Base-by-base conservation (phyloP, 225 moss, liverwort and hornwort species). In the Climacium dendroides region DNA sequence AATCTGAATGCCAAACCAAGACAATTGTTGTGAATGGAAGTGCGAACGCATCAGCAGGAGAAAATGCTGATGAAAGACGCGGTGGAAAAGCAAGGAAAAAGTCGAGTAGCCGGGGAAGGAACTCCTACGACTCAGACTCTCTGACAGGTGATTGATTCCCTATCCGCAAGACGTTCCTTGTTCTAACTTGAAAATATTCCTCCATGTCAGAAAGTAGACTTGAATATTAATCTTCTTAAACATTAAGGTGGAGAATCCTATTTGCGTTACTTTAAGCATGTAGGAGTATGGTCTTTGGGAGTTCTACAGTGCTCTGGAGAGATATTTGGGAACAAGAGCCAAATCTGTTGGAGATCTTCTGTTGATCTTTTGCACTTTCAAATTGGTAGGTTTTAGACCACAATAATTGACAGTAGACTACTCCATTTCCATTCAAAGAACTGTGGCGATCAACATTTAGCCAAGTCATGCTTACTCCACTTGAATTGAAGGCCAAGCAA, bases 71-170 rank as follows among this genome's bases (percentile, higher is more conserved):
- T 76, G 76, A 89, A 50, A 84, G 84, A 54, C 81, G 86, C 24
- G 61, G 67, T 80, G 83, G 87, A 63, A 85, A 83, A 70, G 35
- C 83, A 73, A 88, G 85, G 80, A 89, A 81, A 79, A 88, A 91
- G 54, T 67, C 80, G 23, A 86, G 34, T 30, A 91, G 81, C 52
- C 88, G 85, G 80, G 83, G 81, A 86, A 87, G 83, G 48, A 87
- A 75, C 54, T 91, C 89, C 24, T 86, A 84, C 59, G 91, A 93
- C 77, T 89, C 88, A 7, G 91, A 93, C 78, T 80, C 87, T n/a
- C 79, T 90, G 28, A 39, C 88, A 91, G 89, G 92, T 93, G 61
- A 80, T 86, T 55, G 45, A 79, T 54, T 63, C 57, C 34, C 26
- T 43, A 26, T 47, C 39, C 79, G 18, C 25, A 55, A 43, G 48